Evolutionary conservation across 2,329 filamentous ascomycete genomes (phyloP), one percentile per base, ranked within the genome.

Genomic region (Metarhizium robertsii): DNA sequence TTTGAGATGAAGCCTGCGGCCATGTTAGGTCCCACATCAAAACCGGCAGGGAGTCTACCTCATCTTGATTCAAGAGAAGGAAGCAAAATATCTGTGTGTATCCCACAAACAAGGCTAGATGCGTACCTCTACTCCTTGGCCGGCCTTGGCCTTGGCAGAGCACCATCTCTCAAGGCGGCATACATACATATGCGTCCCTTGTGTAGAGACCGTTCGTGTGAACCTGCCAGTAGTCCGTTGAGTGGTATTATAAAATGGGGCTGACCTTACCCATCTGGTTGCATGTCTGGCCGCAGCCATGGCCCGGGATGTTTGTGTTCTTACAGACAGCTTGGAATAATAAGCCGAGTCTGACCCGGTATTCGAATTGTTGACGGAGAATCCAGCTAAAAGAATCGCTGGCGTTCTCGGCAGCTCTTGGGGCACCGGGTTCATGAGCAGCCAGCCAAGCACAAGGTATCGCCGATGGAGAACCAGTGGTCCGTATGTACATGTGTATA

Each of bases 281-380:
- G 43, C 50, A 53, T 56, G 18, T 53, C n/a, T 50, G 54, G 54
- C 54, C 50, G 50, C 50, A 56, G 48, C 16, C 36, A 45, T 56
- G 38, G 54, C 16, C 30, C 13, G 45, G 14, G 47, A 56, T 53
- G 46, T 36, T 29, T 56, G 50, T 53, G 50, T 56, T 25, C 38
- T 30, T 34, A 50, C n/a, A 30, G 45, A 29, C 30, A 10, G 20
- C 25, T n/a, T 13, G 14, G 16, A 49, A 46, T 18, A 51, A 52
- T 30, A 46, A 34, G 40, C 43, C 43, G 25, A 45, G n/a, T 40
- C 40, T 45, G 42, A 20, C 25, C 18, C 20, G 45, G 45, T 34
- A 8, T 32, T 34, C 13, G 42, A 30, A 32, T 29, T 53, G 43
- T 45, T 20, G 43, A 52, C 51, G 52, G 49, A 29, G 50, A 25